phyloP scores from a whole-genome alignment of 169 alveolate species.

The Amoebophrya sp. region DNA sequence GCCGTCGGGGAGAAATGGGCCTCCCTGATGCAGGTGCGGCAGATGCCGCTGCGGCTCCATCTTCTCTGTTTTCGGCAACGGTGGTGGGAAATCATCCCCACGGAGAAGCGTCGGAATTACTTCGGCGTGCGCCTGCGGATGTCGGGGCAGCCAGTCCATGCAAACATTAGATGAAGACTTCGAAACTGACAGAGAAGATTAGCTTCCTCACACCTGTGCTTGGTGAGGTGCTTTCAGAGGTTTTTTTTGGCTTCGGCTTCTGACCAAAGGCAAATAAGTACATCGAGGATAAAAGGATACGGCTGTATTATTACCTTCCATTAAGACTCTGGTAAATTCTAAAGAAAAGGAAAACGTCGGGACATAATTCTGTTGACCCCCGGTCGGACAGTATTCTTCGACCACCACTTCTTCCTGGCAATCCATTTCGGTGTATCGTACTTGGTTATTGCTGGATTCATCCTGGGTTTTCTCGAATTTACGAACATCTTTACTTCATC shows the following conservation, averaged over 20 bases:
- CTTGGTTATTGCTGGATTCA: constrained; percentile 69
- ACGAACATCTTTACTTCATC: constrained; percentile 73
- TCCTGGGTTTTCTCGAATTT: constrained; percentile 59
- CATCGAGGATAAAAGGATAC: too few relatives aligned
- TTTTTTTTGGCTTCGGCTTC: too few relatives aligned
- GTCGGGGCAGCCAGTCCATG: constrained; percentile 29
- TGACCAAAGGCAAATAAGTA: too few relatives aligned
- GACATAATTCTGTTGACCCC: constrained; percentile 28
- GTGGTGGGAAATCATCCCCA: background rate
- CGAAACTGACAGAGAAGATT: too few relatives aligned
- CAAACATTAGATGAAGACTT: too few relatives aligned
- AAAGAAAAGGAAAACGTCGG: too few relatives aligned
- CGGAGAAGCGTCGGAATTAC: constrained; percentile 20
- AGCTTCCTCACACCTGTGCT: too few relatives aligned
- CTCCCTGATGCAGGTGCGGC: background rate
- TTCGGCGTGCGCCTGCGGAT: constrained; percentile 30
- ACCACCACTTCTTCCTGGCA: constrained; percentile 45
- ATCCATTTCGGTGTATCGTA: constrained; percentile 64
- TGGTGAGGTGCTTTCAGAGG: too few relatives aligned
- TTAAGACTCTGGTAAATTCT: too few relatives aligned
- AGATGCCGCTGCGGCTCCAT: background rate
- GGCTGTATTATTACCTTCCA: too few relatives aligned
- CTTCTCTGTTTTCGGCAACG: background rate
- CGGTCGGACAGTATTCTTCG: background rate
- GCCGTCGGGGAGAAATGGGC: background rate